Base-by-base conservation (phyloP, 768 basidiomycete species). In the Gautieria morchelliformis region DNA sequence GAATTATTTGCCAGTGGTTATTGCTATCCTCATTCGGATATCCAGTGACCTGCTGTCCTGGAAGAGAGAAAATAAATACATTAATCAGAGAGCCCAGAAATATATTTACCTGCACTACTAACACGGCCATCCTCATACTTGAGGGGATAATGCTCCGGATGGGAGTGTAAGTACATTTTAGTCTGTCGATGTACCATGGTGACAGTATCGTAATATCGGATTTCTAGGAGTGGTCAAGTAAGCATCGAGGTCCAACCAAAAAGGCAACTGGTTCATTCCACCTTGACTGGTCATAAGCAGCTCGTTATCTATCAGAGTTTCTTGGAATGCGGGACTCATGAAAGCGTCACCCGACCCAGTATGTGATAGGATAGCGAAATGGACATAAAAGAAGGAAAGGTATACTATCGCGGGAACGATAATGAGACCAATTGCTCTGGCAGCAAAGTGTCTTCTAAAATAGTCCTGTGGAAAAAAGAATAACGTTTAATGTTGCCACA, bases 291-390 rank as follows among this genome's bases (percentile, higher is more conserved):
- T 91, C 60, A 97, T 68, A 57, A 97, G 72, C 71, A 99, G 76
- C 65, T 98, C 93, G 63, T 96, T 99, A 32, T 93, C 93, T 20
- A 77, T 70, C 52, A 99, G 75, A 17, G 93, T 96, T 72, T 98
- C 93, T 71, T 99, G 96, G 82, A 99, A 99, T 5, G 84, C 85
- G 6, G 96, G 94, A 67, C 89, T 93, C 96, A 98, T 98, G 75
- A 98, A 99, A 40, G 78, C 76, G 66, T 98, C 96, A 5, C 96
- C 96, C 33, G 93, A 80, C 24, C 96, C 96, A 11, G 93, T 93
- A 62, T 85, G 79, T 8, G 75, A 88, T 62, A 98, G 83, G 61
- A 98, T 77, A 27, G 85, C 76, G 66, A 99, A 95, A 70, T 99
- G 96, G 24, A 96, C 72, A 72, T 88, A 99, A 79, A 99, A 99